Evolutionary conservation across 192 early-diverging fungal species (phyloP), one percentile per base, ranked within the genome.

Genomic region (Entophlyctis helioformis): DNA sequence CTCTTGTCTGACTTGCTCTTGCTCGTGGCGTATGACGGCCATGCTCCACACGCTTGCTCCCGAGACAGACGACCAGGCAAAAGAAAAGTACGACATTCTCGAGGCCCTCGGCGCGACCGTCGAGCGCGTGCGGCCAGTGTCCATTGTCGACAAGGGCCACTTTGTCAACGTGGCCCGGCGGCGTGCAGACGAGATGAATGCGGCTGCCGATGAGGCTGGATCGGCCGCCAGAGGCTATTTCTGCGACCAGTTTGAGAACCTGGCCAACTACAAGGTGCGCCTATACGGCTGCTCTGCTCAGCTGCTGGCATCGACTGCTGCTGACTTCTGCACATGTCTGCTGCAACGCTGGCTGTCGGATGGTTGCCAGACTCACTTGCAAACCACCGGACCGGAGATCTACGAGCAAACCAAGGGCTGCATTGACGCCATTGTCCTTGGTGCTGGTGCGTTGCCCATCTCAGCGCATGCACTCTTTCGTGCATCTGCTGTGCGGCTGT

Each of bases 201-300:
- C 9, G 18, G 37, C 44, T 16, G 57, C 51, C 15, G 25, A 50
- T 9, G 47, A 42, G 41, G 7, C 11, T n/a, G 21, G 42, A 25
- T 13, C 26, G 5, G 39, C 15, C 27, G 19, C 25, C 25, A 5
- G 7, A 8, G 82, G 65, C 35, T 42, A 85, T 69, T 67, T 95
- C 84, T 73, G 85, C 83, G 81, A 98, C 60, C 94, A 98, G 60
- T 98, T 98, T 55, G 94, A 98, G 54, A 98, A 86, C 44, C 66
- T 76, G 44, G 75, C 81, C 32, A 98, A 96, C 55, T 77, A 72
- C 39, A 57, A 85, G 34, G 78, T 46, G 15, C 2, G 16, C n/a
- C n/a, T n/a, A n/a, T n/a, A n/a, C n/a, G n/a, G n/a, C n/a, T n/a
- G n/a, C n/a, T n/a, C n/a, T n/a, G n/a, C n/a, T n/a, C n/a, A 12